Base-by-base conservation (phyloP, 164 flowering plant genomes). In the Stephania cephalantha region DNA sequence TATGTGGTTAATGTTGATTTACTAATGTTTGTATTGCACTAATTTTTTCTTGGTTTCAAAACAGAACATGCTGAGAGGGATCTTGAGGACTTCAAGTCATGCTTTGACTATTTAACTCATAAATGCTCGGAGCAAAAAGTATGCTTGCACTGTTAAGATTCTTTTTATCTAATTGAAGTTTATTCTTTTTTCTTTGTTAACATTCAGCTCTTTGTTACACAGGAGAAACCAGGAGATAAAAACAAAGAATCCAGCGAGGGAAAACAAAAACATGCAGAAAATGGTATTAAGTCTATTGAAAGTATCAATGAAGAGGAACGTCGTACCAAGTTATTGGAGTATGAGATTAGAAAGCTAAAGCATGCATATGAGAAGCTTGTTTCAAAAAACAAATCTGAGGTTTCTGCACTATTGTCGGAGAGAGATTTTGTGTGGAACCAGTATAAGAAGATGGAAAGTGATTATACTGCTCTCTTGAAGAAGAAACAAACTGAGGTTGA, bases 351-450 rank as follows among this genome's bases (percentile, higher is more conserved):
- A 78, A 84, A 79, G 75, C 73, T 92, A 65, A 87, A 81, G 78
- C 79, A 77, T 68, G 88, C 85, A 68, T 77, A 78, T 71, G 89
- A 88, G 74, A 85, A 85, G 78, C 88, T 87, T 73, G 79, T 78
- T 46, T 76, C 78, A n/a, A 85, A 86, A 73, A 87, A 84, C 64
- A 83, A 64, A 46, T 73, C 85, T 68, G 95, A 92, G 81, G 79
- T 89, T 68, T 81, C 94, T 76, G 88, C 91, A 15, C 85, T 95
- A 5, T 63, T 85, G 82, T 73, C 82, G 35, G 99, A 93, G 81
- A 88, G 88, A 79, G 77, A 86, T 63, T 93, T 93, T 79, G 87
- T 86, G 6, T 89, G 97, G 96, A 85, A 91, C 69, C 97, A 93
- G 83, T 86, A 78, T 52, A 87, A 87, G 65, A 79, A 74, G 73